Base-by-base conservation (phyloP, 148 eudicot species). In the Drosera capensis region DNA sequence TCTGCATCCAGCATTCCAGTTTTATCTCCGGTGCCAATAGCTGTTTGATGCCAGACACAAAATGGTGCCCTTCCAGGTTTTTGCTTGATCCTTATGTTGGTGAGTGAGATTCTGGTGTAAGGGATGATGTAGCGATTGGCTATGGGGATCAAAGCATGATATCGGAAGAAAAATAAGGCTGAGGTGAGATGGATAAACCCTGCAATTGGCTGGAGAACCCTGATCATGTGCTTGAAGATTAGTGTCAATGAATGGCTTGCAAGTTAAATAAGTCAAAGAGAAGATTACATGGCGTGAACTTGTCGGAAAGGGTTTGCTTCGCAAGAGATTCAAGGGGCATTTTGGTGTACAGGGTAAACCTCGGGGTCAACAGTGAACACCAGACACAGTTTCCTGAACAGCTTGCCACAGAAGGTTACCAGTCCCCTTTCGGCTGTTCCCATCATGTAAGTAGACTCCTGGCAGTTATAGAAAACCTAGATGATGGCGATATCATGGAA, bases 151-250 rank as follows among this genome's bases (percentile, higher is more conserved):
- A 40, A 39, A 49, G 29, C 44, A 29, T 58, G 69, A 59, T 64
- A 56, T 54, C 31, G 67, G 60, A 49, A 46, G 71, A 67, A 75
- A 51, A 65, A 63, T 60, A 45, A 68, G 68, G 75, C 74, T 87
- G 80, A 56, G 68, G 64, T 59, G 60, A 56, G 58, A 50, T n/a
- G n/a, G n/a, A n/a, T n/a, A n/a, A n/a, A n/a, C n/a, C n/a, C n/a
- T n/a, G n/a, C n/a, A n/a, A n/a, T n/a, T n/a, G n/a, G n/a, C 58
- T 48, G 68, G 70, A 52, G 70, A 58, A 49, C 79, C 94, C 80
- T 35, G 25, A n/a, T 31, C 60, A 55, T 56, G 48, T 56, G 70
- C 62, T 55, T 34, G 38, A 11, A 34, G 38, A 9, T 9, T 11
- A 34, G 38, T 34, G 38, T 34, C n/a, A 15, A 11, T 13, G 14